Conservation (phyloP, 2,329 filamentous ascomycete species). For the Colletotrichum tofieldiae region DNA sequence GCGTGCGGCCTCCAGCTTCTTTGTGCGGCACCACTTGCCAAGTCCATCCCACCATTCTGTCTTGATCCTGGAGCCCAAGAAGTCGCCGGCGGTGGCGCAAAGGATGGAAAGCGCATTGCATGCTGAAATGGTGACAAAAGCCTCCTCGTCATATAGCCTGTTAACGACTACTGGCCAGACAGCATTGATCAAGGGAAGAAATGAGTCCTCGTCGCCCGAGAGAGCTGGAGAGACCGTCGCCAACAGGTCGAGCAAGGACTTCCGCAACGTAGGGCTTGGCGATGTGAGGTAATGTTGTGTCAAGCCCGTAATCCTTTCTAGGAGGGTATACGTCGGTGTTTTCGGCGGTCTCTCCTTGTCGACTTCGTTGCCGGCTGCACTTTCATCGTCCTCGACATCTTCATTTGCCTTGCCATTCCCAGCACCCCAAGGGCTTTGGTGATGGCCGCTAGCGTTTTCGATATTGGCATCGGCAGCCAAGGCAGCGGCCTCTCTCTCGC, state of each 20-base stretch:
- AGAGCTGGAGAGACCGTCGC: constrained; percentile 81
- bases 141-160: constrained; percentile 77
- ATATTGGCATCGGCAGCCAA: constrained; percentile 54
- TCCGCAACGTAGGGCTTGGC: constrained; percentile 83
- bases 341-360: constrained; percentile 72
- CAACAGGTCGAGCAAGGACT: constrained; percentile 84
- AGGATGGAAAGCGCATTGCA: constrained; percentile 78
- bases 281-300: constrained; percentile 94
- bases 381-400: constrained; percentile 48
- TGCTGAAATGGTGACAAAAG: constrained; percentile 79
- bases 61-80: constrained; percentile 83
- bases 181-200: constrained; percentile 90
- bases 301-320: constrained; percentile 85
- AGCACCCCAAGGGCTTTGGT: constrained; percentile 53
- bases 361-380: background rate
- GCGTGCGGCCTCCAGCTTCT: constrained; percentile 56
- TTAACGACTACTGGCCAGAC: constrained; percentile 88
- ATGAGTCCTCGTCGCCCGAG: constrained; percentile 83
- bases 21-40: constrained; percentile 63
- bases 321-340: constrained; percentile 84
- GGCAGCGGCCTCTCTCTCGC: constrained; percentile 50
- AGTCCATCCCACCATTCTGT: constrained; percentile 78
- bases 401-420: constrained; percentile 18
- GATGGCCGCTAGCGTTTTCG: constrained; percentile 52
- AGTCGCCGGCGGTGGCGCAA: constrained; percentile 83